These are phyloP conservation scores for Cercospora berteroae DNA, from an alignment of 2,329 filamentous ascomycete species.

Conservation along the genomic window DNA sequence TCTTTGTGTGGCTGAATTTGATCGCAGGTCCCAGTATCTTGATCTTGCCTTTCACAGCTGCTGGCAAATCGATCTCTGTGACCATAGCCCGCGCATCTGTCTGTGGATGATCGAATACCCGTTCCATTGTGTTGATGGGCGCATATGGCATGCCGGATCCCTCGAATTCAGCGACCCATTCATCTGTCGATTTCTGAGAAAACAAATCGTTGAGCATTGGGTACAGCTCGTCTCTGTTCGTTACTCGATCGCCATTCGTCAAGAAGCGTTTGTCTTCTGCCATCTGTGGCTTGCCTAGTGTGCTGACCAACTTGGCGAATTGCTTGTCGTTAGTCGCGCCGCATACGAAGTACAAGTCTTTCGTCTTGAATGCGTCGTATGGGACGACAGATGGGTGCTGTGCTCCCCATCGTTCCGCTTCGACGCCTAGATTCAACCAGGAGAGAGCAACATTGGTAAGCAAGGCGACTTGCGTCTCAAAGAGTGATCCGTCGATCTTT, in stretches of 20 bases:
- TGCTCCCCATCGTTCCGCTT: constrained; percentile 47
- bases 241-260: constrained; percentile 35
- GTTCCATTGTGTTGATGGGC: constrained; percentile 48
- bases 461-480: constrained; percentile 46
- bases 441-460: constrained; percentile 45
- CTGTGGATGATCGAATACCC: constrained; percentile 48
- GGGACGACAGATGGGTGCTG: constrained; percentile 50
- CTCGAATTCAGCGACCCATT: constrained; percentile 45
- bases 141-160: constrained; percentile 48
- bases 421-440: constrained; percentile 43
- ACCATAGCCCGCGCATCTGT: constrained; percentile 39
- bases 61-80: constrained; percentile 18
- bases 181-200: constrained; percentile 39
- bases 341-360: constrained; percentile 28
- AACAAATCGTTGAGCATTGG: constrained; percentile 40
- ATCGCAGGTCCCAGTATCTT: constrained; percentile 26
- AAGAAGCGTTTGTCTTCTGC: constrained; percentile 33
- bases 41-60: constrained; percentile 22
- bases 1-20: constrained; percentile 33
- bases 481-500: constrained; percentile 47
- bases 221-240: constrained; percentile 38
- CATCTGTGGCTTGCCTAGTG: constrained; percentile 31
- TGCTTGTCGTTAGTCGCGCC: constrained; percentile 41
- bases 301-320: constrained; percentile 39
- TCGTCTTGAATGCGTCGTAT: constrained; percentile 47